Evolutionary conservation across 306 rosid genomes (phyloP), one percentile per base, ranked within the genome.

Genomic region (Vigna reflexopilosa): DNA sequence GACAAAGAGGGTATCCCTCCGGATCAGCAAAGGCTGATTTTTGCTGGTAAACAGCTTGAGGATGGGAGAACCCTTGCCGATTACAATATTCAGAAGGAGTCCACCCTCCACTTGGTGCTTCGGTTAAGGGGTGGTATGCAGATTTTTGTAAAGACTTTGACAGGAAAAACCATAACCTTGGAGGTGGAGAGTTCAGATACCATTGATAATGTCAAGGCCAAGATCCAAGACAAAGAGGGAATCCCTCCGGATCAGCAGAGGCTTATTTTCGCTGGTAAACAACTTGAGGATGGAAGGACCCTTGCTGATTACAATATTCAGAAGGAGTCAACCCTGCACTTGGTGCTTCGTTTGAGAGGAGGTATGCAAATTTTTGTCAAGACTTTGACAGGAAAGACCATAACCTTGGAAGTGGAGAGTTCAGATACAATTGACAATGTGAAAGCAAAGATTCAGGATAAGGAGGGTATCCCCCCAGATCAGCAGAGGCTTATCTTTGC

Each of bases 61-160:
- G 63, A 57, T 11, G 63, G 63, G 0, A 3, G 63, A 0, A 57
- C 63, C 7, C 63, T 57, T 1, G 63, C 63, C 7, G 63, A 57
- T 57, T 57, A 57, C 36, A 57, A 57, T 15, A 57, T 57, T 4
- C 63, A 57, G 1, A 57, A 57, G 63, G 63, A 57, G 28, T 57
- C 63, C 8, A 57, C 63, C 7, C 63, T 57, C 34, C 63, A 57
- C n/a, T 1, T 57, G 3, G 63, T 57, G 16, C 36, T 55, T 2
- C 61, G 61, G 0, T 1, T 55, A 0, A 19, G 61, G 0, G 61
- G 61, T 55, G 61, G 61, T 12, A 55, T 55, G 61, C 61, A 55
- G 10, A 55, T 51, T 2, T 51, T 51, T n/a, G 57, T 51, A 0
- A 51, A 51, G 22, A 51, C 57, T 7, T n/a, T 51, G 24, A 51